Conservation (phyloP, 208 protist genomes). For the Phytomonas francai region DNA sequence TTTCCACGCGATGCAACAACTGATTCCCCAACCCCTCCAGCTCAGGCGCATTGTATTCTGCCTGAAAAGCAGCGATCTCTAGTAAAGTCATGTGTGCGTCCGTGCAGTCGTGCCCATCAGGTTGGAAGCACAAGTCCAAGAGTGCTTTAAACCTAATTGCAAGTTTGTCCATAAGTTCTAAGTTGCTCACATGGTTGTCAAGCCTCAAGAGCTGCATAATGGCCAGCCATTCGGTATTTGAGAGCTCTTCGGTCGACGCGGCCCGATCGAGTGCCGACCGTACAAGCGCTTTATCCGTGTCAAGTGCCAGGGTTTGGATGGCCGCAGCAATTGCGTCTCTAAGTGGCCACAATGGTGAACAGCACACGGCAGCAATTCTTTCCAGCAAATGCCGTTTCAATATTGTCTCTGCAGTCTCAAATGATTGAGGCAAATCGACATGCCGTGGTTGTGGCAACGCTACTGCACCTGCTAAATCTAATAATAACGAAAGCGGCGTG, state of each 20-base stretch:
- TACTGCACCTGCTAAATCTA: neutral
- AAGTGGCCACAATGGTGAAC: neutral
- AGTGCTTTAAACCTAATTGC: conserved; percentile 13
- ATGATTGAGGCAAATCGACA: neutral
- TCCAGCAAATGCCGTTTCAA: neutral
- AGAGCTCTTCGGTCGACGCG: neutral
- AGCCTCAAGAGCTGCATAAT: conserved; percentile 14
- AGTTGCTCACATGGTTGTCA: conserved; percentile 18
- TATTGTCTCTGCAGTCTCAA: neutral
- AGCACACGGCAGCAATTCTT: neutral
- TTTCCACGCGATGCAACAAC: conserved; percentile 20
- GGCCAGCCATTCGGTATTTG: conserved; percentile 10
- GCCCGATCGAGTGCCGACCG: neutral
- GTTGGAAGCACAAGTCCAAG: conserved; percentile 3
- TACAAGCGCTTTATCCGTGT: neutral
- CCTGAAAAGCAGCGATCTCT: conserved; percentile 21
- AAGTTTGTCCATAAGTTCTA: conserved; percentile 40
- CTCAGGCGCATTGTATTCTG: conserved; percentile 32
- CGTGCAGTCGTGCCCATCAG: neutral
- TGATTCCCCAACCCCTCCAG: conserved; percentile 18
- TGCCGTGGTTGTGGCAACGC: neutral
- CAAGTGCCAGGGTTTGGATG: neutral
- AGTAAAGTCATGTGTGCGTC: conserved; percentile 7
- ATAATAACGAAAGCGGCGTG: neutral
- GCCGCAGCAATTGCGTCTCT: neutral